phyloP scores from a whole-genome alignment of 169 alveolate genomes.

The Neospora caninum region DNA sequence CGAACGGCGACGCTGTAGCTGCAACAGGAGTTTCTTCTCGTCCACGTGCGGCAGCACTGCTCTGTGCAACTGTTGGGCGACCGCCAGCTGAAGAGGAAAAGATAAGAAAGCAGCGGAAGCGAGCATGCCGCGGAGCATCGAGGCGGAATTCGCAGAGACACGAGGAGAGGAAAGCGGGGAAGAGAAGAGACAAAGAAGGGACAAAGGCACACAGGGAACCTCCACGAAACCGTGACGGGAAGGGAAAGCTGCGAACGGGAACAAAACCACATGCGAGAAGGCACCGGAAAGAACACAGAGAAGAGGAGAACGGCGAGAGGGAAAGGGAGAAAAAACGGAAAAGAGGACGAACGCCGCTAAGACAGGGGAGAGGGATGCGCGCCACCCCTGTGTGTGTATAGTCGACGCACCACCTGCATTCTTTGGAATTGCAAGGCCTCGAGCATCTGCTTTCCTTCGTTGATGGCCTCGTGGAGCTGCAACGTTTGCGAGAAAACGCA shows the following conservation, averaged over 20 bases:
- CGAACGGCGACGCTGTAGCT: neutral
- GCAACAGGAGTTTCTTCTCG: conserved; percentile 6
- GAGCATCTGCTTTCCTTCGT: conserved; percentile 7
- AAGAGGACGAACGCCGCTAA: no score
- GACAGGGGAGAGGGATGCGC: neutral
- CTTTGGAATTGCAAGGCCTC: neutral
- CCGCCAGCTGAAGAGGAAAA: neutral
- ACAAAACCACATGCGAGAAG: neutral
- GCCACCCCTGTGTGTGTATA: neutral
- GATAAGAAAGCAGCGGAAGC: neutral
- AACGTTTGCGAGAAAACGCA: neutral
- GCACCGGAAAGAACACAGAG: neutral
- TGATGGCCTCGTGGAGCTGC: conserved; percentile 2
- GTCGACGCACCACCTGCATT: neutral
- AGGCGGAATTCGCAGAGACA: no score
- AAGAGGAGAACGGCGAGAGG: neutral
- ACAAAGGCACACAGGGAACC: neutral
- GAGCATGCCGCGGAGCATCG: no score
- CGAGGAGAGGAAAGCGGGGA: neutral
- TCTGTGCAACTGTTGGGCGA: neutral
- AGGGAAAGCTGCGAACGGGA: neutral
- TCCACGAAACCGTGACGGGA: no score
- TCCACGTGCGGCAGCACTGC: conserved; percentile 6
- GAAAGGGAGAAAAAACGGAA: neutral
- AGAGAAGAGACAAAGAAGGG: neutral